Percentiles rank a stretch among this genome's conserved stretches.
These are phyloP conservation scores for Bipolaris sorokiniana DNA, from an alignment of 2,329 filamentous ascomycete genomes.

Conservation along the genomic window DNA sequence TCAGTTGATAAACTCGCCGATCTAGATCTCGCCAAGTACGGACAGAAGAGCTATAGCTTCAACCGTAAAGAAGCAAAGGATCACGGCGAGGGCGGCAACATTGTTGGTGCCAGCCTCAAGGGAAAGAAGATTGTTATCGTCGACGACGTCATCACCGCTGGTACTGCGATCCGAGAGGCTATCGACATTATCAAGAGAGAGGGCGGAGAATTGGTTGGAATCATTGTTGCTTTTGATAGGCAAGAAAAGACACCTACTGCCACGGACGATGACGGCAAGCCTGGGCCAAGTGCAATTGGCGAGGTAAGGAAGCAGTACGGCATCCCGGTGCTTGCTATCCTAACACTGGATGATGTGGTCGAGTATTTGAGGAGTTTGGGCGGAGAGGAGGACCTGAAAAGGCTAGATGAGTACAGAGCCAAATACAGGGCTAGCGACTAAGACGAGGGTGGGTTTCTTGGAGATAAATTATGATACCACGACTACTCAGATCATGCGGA, in stretches of 20 bases:
- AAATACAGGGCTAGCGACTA: conserved; percentile 51
- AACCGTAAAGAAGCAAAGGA: conserved; percentile 97
- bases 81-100: conserved; percentile 91
- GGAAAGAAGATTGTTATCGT: conserved; percentile 88
- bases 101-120: conserved; percentile 84
- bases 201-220: conserved; percentile 83
- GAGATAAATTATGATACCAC: conserved; percentile 1
- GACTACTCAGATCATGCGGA: background rate
- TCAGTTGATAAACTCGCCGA: conserved; percentile 77
- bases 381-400: conserved; percentile 54
- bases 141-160: conserved; percentile 95
- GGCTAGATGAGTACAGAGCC: conserved; percentile 48
- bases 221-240: conserved; percentile 86
- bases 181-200: conserved; percentile 86
- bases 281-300: conserved; percentile 80
- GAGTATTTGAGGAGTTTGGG: conserved; percentile 54
- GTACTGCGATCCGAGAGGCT: conserved; percentile 91
- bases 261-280: conserved; percentile 67
- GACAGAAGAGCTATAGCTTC: conserved; percentile 80
- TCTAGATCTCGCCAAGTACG: conserved; percentile 70
- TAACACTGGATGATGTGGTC: conserved; percentile 81
- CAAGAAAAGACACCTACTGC: conserved; percentile 77
- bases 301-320: conserved; percentile 82
- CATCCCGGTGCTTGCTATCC: conserved; percentile 81
- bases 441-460: background rate